Conservation (phyloP, 192 early-diverging fungal genomes). For the Coemansia sp. region DNA sequence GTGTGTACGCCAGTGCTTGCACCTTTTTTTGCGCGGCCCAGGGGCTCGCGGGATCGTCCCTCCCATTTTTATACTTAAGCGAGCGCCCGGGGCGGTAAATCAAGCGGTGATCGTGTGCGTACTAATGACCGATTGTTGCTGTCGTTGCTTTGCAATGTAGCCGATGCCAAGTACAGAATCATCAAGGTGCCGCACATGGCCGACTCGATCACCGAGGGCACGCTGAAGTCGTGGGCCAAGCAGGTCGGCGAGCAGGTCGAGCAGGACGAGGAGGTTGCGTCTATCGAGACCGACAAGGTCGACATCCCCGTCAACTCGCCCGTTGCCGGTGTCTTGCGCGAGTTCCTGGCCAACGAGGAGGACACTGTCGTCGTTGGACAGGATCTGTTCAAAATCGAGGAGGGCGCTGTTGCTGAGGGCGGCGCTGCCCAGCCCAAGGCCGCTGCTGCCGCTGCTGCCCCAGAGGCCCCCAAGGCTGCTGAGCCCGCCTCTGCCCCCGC, state of each 20-base stretch:
- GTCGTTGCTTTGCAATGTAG: slow-evolving; percentile 11
- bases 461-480: slow-evolving; percentile 35
- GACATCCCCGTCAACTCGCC: slow-evolving; percentile 98
- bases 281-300: slow-evolving; percentile 99
- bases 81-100: too few relatives aligned
- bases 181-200: slow-evolving; percentile 96
- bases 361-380: slow-evolving; percentile 86
- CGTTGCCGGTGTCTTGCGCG: slow-evolving; percentile 81
- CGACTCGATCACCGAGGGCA: slow-evolving; percentile 98
- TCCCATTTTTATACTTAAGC: too few relatives aligned
- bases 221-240: slow-evolving; percentile 93
- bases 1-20: too few relatives aligned
- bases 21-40: too few relatives aligned
- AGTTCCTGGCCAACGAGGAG: slow-evolving; percentile 78
- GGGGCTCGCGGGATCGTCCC: too few relatives aligned
- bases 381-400: slow-evolving; percentile 92
- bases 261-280: slow-evolving; percentile 93
- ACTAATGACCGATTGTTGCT: not conserved
- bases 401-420: slow-evolving; percentile 43
- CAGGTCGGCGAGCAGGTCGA: slow-evolving; percentile 94
- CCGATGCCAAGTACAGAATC: slow-evolving; percentile 51
- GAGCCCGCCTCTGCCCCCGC: slow-evolving; percentile 24
- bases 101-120: too few relatives aligned
- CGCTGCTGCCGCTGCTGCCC: slow-evolving; percentile 17
- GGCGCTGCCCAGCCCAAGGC: slow-evolving; percentile 46